These are phyloP conservation scores for Plenodomus lindquistii DNA, from an alignment of 2,329 filamentous ascomycete species.

Conservation along the genomic window DNA sequence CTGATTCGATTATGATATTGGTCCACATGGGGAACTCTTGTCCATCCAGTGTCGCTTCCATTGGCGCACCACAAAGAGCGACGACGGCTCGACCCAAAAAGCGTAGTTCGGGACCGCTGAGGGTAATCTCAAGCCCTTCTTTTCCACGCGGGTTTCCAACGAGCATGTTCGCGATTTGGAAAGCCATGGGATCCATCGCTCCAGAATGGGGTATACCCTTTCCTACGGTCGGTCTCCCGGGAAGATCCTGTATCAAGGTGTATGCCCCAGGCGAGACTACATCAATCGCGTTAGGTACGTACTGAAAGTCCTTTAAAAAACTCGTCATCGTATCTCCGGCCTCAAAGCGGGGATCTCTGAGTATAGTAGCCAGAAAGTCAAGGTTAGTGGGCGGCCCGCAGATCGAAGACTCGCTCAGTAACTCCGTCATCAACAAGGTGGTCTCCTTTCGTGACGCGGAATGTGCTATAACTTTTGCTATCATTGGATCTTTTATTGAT, in stretches of 20 bases:
- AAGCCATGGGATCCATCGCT: conserved; percentile 64
- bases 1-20: conserved; percentile 54
- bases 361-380: conserved; percentile 57
- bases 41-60: conserved; percentile 58
- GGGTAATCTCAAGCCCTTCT: conserved; percentile 63
- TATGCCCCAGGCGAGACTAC: conserved; percentile 61
- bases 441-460: conserved; percentile 47
- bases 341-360: conserved; percentile 52
- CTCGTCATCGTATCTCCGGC: conserved; percentile 60
- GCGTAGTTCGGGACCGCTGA: conserved; percentile 61
- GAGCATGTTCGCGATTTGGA: conserved; percentile 62
- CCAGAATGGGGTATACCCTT: conserved; percentile 63
- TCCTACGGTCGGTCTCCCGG: conserved; percentile 60
- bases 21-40: conserved; percentile 59
- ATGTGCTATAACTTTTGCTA: conserved; percentile 64
- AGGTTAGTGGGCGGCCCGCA: conserved; percentile 62
- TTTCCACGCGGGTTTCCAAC: conserved; percentile 58
- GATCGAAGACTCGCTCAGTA: conserved; percentile 53
- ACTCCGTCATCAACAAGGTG: conserved; percentile 49
- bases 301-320: conserved; percentile 58
- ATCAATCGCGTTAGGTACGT: conserved; percentile 57
- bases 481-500: conserved; percentile 49
- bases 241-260: conserved; percentile 63
- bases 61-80: conserved; percentile 60
- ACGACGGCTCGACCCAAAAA: conserved; percentile 61